Percentiles rank a stretch among this genome's conserved stretches.
These are phyloP conservation scores for Ceratobasidium sp. DNA, from an alignment of 1,284 basidiomycete species.

Conservation along the genomic window DNA sequence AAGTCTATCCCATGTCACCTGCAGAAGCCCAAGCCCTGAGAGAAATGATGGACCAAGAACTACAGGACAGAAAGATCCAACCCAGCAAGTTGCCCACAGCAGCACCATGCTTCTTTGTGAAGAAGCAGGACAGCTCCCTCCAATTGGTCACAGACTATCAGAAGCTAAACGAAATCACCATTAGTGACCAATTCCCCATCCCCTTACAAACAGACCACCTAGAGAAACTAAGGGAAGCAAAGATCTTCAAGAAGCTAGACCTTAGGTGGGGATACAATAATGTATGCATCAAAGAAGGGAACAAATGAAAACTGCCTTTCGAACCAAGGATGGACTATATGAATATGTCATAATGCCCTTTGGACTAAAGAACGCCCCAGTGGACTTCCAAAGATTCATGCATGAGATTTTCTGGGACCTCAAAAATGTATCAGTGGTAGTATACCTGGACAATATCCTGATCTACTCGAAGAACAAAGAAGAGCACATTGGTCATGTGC, in stretches of 20 bases:
- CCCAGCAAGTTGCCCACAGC: slow-evolving; percentile 30
- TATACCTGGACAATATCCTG: no score
- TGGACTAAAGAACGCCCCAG: no score
- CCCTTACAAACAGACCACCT: slow-evolving; percentile 6
- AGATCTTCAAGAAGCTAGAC: slow-evolving; percentile 29
- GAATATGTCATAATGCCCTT: no score
- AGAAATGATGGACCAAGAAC: slow-evolving; percentile 27
- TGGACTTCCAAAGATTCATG: no score
- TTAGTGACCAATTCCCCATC: slow-evolving; percentile 15
- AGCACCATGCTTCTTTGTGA: slow-evolving; percentile 41
- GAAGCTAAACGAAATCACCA: slow-evolving; percentile 29
- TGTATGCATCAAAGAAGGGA: slow-evolving; percentile 1
- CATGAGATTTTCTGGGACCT: no score
- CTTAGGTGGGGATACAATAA: slow-evolving; percentile 32
- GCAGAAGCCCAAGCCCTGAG: slow-evolving; percentile 23
- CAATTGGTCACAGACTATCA: slow-evolving; percentile 27
- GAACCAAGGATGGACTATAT: not conserved
- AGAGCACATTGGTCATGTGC: no score
- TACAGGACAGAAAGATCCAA: slow-evolving; percentile 22
- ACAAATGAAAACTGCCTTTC: not conserved
- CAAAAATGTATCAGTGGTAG: no score
- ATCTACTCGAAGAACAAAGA: no score
- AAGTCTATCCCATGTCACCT: slow-evolving; percentile 30
- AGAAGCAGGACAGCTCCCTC: not conserved
- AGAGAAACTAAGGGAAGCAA: not conserved